Conservation (phyloP, 176 grass and related monocot genomes). For the Echinochloa phyllopogon region DNA sequence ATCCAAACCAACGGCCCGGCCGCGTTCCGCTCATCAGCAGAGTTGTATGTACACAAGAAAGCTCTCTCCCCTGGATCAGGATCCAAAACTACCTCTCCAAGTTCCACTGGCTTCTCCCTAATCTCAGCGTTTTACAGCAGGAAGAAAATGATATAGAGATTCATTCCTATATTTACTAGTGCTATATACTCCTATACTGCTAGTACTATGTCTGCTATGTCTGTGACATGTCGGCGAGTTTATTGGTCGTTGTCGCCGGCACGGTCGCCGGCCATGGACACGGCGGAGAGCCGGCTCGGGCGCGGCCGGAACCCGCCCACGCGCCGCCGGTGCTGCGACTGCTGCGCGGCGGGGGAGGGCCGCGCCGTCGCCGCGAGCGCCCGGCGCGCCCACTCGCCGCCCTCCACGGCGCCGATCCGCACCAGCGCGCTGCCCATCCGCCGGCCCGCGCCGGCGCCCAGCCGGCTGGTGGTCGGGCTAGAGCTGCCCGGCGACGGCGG, state of each 20-base stretch:
- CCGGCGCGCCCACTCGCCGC: slow-evolving; percentile 51
- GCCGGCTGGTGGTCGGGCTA: slow-evolving; percentile 23
- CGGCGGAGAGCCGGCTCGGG: slow-evolving; percentile 52
- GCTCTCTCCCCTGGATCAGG: neutral
- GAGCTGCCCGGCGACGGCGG: neutral
- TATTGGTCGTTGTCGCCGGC: neutral
- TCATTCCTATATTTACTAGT: neutral
- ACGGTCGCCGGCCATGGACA: slow-evolving; percentile 62
- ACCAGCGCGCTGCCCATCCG: slow-evolving; percentile 56
- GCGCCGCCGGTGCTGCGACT: slow-evolving; percentile 56
- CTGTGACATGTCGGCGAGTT: slow-evolving; percentile 38
- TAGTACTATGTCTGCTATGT: neutral
- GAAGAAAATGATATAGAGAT: neutral
- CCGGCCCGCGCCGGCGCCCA: slow-evolving; percentile 24
- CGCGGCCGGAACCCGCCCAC: slow-evolving; percentile 33
- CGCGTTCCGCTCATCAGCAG: slow-evolving; percentile 1
- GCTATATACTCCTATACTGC: neutral
- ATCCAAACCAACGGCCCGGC: neutral
- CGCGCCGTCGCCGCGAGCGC: slow-evolving; percentile 59
- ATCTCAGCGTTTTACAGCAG: slow-evolving; percentile 20
- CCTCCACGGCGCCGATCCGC: slow-evolving; percentile 53
- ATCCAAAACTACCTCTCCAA: slow-evolving; percentile 18
- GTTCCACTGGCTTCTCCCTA: neutral
- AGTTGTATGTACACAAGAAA: slow-evolving; percentile 25
- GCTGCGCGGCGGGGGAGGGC: slow-evolving; percentile 48